Percentiles rank a stretch among this genome's conserved stretches.
Evolutionary conservation across 805 yeast species (phyloP).

Genomic region (Candida morakotiae): DNA sequence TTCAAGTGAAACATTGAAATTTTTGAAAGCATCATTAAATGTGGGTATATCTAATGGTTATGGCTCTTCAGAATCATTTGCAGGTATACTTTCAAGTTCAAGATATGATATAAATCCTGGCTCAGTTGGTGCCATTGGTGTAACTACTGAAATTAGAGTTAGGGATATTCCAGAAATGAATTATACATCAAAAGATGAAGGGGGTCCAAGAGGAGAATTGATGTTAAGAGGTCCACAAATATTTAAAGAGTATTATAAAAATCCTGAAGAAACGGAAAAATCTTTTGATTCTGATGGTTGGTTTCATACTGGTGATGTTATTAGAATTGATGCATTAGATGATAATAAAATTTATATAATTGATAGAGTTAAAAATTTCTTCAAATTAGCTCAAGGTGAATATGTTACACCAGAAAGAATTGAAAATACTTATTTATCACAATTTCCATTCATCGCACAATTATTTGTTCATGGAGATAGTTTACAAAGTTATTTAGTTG

Average conservation of each 20-base stretch:
- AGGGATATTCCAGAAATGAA: slow-evolving; percentile 64
- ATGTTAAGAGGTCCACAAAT: slow-evolving; percentile 55
- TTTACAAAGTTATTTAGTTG: slow-evolving; percentile 23
- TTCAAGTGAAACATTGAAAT: slow-evolving; percentile 55
- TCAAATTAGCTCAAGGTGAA: slow-evolving; percentile 43
- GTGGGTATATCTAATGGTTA: slow-evolving; percentile 66
- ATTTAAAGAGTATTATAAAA: slow-evolving; percentile 47
- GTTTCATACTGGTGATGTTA: slow-evolving; percentile 57
- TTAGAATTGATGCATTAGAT: slow-evolving; percentile 15
- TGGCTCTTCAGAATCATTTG: slow-evolving; percentile 67
- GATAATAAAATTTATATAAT: slow-evolving; percentile 40
- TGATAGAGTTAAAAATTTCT: slow-evolving; percentile 45
- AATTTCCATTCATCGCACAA: slow-evolving; percentile 25
- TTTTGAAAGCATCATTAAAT: slow-evolving; percentile 59
- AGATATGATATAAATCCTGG: slow-evolving; percentile 40
- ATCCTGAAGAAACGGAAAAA: slow-evolving; percentile 44
- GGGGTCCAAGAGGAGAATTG: slow-evolving; percentile 48
- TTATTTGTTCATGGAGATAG: slow-evolving; percentile 33
- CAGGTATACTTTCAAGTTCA: slow-evolving; percentile 43
- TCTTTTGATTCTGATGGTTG: slow-evolving; percentile 47
- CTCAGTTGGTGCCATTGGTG: slow-evolving; percentile 15
- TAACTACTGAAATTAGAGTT: slow-evolving; percentile 44
- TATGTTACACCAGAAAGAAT: slow-evolving; percentile 41
- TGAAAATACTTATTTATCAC: slow-evolving; percentile 29
- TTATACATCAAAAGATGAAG: slow-evolving; percentile 31